Base-by-base conservation (phyloP, 2,329 filamentous ascomycete genomes). In the Paecilomyces dactylethromorphus region DNA sequence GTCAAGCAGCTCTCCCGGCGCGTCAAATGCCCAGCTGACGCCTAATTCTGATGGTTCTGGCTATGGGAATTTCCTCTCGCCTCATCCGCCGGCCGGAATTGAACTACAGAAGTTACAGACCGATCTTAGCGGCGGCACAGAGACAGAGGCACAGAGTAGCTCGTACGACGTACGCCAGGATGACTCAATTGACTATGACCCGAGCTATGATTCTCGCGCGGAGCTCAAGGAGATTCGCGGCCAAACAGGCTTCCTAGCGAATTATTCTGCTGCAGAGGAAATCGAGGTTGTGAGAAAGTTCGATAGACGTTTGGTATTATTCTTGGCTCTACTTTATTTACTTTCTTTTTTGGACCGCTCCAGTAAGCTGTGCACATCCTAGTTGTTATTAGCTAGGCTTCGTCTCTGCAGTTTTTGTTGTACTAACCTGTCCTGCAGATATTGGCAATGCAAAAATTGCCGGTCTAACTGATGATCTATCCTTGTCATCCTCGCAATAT, bases 301-400 rank as follows among this genome's bases (percentile, higher is more conserved):
- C 65, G 92, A 96, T 71, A 81, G 84, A 58, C 84, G 82, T 63
- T 81, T 97, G 56, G 90, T 96, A 5, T 72, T 90, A 0, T 95
- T 96, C 70, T 82, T 96, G 63, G 89, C 90, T 11, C 71, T 93
- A 59, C 80, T 96, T 12, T 97, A 94, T 71, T 83, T 95, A 80
- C 79, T 96, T 62, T 89, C 87, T 62, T 96, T 96, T 70, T 76
- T 96, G 64, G 92, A 96, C 73, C 83, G 92, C 64, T 92, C 90
- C 18, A 96, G 90, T 92, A 78, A 62, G 81, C 77, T 59, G 24
- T 58, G 53, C 13, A 29, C 53, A 53, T 26, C 21, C 35, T 8
- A 53, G 5, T 24, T 26, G 39, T 22, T 31, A 58, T 45, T 45
- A 13, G 18, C 26, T 45, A 13, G 12, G 11, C 5, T 32, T 11